These are phyloP conservation scores for Schizophyllum commune DNA, from an alignment of 1,284 basidiomycete species.

Conservation along the genomic window DNA sequence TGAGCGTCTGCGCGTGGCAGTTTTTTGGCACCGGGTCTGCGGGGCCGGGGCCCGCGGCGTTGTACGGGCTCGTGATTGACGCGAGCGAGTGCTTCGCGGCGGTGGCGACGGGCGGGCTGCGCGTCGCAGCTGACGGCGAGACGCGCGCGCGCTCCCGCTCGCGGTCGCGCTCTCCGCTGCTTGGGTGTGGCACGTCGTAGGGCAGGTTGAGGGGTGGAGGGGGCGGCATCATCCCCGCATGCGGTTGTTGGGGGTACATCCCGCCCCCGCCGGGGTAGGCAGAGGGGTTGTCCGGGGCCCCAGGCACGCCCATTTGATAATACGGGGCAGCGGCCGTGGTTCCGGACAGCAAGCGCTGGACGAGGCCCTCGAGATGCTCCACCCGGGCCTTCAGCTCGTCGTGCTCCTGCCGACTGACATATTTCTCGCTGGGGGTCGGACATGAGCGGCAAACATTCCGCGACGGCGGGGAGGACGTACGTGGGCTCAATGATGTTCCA, in stretches of 20 bases:
- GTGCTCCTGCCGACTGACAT: constrained; percentile 15
- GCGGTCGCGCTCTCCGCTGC: background rate
- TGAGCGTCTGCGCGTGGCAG: constrained; percentile 11
- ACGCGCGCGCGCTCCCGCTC: background rate
- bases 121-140: background rate
- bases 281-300: background rate
- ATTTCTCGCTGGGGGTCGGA: constrained; percentile 13
- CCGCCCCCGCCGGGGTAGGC: background rate
- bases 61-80: constrained; percentile 9
- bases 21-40: constrained; percentile 9
- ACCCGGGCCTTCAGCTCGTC: constrained; percentile 14
- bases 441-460: background rate
- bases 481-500: constrained; percentile 17
- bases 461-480: constrained; percentile 4
- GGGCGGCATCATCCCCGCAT: background rate
- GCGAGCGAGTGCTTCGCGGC: constrained; percentile 5
- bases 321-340: background rate
- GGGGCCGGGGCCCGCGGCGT: background rate
- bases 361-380: constrained; percentile 12
- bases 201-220: background rate
- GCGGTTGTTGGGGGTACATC: background rate
- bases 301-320: constrained; percentile 1
- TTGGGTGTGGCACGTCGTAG: background rate
- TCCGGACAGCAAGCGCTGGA: constrained; percentile 6
- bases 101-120: background rate